Conservation (phyloP, 1,139 yeast genomes). For the Protomyces lactucae-debilis region DNA sequence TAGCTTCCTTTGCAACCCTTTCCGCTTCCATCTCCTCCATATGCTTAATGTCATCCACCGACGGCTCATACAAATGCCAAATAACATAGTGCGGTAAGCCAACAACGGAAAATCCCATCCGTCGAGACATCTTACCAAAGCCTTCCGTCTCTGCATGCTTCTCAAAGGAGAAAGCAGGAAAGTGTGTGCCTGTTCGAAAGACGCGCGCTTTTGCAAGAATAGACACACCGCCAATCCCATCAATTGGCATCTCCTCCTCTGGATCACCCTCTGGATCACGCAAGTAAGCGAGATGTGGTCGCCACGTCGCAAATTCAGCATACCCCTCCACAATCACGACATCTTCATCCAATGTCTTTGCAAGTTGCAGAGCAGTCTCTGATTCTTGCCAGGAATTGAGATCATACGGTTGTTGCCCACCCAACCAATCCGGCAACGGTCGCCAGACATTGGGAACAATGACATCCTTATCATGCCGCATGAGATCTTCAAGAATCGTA, state of each 20-base stretch:
- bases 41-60: slow-evolving; percentile 63
- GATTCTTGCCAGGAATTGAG: slow-evolving; percentile 87
- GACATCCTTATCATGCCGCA: slow-evolving; percentile 62
- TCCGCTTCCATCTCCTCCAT: slow-evolving; percentile 50
- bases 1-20: slow-evolving; percentile 39
- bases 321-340: slow-evolving; percentile 90
- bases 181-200: slow-evolving; percentile 74
- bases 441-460: slow-evolving; percentile 89
- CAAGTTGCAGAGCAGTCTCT: slow-evolving; percentile 75
- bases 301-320: slow-evolving; percentile 88
- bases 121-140: slow-evolving; percentile 75
- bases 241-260: slow-evolving; percentile 78
- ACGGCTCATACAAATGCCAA: slow-evolving; percentile 91
- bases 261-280: slow-evolving; percentile 84
- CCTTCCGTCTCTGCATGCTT: slow-evolving; percentile 94
- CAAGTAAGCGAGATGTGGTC: slow-evolving; percentile 82
- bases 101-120: slow-evolving; percentile 75
- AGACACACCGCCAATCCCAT: slow-evolving; percentile 89
- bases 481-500: slow-evolving; percentile 58
- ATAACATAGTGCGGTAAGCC: slow-evolving; percentile 87
- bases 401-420: slow-evolving; percentile 85
- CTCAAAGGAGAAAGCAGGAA: slow-evolving; percentile 85
- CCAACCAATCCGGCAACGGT: slow-evolving; percentile 84
- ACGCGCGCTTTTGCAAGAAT: slow-evolving; percentile 74
- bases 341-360: slow-evolving; percentile 72